Base-by-base conservation (phyloP, 2,329 filamentous ascomycete genomes). In the Scytalidium lignicola region DNA sequence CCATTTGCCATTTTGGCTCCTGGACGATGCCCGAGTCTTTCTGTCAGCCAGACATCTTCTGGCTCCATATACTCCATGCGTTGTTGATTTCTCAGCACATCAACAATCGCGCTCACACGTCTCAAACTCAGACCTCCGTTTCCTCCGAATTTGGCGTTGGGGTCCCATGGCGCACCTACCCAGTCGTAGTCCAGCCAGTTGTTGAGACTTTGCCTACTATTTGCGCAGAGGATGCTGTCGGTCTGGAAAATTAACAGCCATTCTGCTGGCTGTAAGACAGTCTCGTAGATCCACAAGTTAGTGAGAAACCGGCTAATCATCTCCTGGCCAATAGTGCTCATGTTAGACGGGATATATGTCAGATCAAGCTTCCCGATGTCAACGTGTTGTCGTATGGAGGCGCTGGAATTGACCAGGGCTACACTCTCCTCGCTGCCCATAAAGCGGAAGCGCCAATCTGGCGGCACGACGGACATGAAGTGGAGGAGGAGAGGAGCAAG, bases 391-490 rank as follows among this genome's bases (percentile, higher is more conserved):
- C 51, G 19, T 59, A 78, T 73, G 39, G 75, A 73, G 13, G 70
- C 62, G 23, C 69, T 73, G 47, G 56, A 43, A 61, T 76, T 76
- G 58, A 79, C 59, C 52, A 57, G 57, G 29, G 65, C 63, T 22
- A 79, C 71, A 7, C 72, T 74, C 45, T 70, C 67, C 19, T 60
- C 23, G 13, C 73, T 76, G 47, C 77, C 76, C 70, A 79, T 76
- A 67, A 79, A 79, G 39, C 71, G 70, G 65, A 79, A 78, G 23
- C 71, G 72, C 78, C 78, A 81, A 64, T 80, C 76, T 1, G 75
- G 72, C 3, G 77, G 77, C 2, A 80, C 72, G 18, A 80, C 74
- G 3, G 73, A 67, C 55, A 79, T 79, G 65, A 80, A 78, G 59
- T 80, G 77, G 20, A 80, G 67, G 62, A 79, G 66, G 37, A 79